These are phyloP conservation scores for Aureobasidium pullulans DNA, from an alignment of 2,329 filamentous ascomycete species.

Conservation along the genomic window DNA sequence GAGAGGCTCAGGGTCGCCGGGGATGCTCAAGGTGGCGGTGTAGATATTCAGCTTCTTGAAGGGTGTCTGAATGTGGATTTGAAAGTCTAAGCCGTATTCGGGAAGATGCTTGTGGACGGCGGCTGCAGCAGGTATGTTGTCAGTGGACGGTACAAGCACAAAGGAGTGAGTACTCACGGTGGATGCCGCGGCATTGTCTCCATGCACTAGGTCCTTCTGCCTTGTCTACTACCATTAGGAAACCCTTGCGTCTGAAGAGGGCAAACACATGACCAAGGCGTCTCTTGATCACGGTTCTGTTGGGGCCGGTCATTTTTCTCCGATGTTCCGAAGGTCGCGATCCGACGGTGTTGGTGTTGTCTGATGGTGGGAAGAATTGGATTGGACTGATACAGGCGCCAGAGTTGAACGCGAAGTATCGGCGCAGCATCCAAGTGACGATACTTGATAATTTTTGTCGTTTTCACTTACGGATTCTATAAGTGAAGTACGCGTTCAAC, in stretches of 20 bases:
- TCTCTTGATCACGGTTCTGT: neutral
- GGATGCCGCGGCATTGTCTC: neutral
- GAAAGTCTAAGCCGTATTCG: neutral
- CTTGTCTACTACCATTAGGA: neutral
- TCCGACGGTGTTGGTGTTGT: neutral
- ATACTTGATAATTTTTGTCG: no score
- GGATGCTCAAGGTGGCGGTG: neutral
- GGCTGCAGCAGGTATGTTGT: neutral
- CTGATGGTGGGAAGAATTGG: neutral
- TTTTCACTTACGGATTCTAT: no score
- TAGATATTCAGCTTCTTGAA: neutral
- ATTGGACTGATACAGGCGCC: neutral
- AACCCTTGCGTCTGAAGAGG: neutral
- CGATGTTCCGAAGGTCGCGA: neutral
- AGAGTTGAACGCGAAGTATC: neutral
- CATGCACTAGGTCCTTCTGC: neutral
- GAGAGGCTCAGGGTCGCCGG: neutral
- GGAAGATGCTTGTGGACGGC: neutral
- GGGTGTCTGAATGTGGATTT: neutral
- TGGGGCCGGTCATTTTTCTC: neutral
- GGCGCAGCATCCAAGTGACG: no score
- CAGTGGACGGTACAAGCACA: neutral
- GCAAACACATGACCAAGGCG: neutral
- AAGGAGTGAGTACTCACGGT: neutral
- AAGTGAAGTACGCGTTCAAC: no score